A percentile compares a stretch with the other conserved stretches of the same genome.
These are phyloP conservation scores for Ulmus americana DNA, from an alignment of 331 rosid genomes.

Conservation along the genomic window DNA sequence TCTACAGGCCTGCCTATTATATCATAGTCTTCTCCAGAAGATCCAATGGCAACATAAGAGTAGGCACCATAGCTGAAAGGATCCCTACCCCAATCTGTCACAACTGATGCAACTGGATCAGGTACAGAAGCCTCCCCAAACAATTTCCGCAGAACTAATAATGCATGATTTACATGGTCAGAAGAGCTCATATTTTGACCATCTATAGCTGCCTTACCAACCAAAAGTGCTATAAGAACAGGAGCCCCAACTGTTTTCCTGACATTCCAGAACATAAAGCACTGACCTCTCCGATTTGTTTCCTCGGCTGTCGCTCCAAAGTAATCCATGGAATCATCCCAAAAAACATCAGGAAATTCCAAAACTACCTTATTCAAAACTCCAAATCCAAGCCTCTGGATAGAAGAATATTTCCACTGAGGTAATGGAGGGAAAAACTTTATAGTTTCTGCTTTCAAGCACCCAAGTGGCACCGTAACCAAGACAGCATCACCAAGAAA, in stretches of 20 bases:
- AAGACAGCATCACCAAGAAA: slow-evolving; percentile 85
- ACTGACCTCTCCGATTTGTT: slow-evolving; percentile 77
- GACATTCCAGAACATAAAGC: slow-evolving; percentile 99
- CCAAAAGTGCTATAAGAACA: slow-evolving; percentile 89
- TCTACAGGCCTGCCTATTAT: slow-evolving; percentile 83
- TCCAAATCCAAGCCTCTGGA: slow-evolving; percentile 91
- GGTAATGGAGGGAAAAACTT: slow-evolving; percentile 92
- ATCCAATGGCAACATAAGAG: slow-evolving; percentile 90
- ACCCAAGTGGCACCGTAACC: slow-evolving; percentile 90
- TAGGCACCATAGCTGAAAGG: slow-evolving; percentile 95
- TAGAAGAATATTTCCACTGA: slow-evolving; percentile 78
- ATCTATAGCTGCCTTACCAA: slow-evolving; percentile 95
- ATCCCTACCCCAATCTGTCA: slow-evolving; percentile 99
- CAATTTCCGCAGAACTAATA: slow-evolving; percentile 84
- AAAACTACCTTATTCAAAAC: slow-evolving; percentile 87
- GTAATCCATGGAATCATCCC: slow-evolving; percentile 99
- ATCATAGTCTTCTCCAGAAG: slow-evolving; percentile 98
- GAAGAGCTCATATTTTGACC: slow-evolving; percentile 59
- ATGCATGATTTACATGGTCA: slow-evolving; percentile 81
- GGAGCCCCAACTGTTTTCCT: slow-evolving; percentile 97
- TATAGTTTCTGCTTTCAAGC: slow-evolving; percentile 85
- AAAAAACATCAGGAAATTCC: slow-evolving; percentile 87
- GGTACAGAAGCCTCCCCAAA: slow-evolving; percentile 88
- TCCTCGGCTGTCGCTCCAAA: slow-evolving; percentile 98
- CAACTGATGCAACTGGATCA: slow-evolving; percentile 81